A percentile compares a stretch with the other conserved stretches of the same genome.
Evolutionary conservation across 208 protist genomes (phyloP).

Genomic region (Borovskyia barvae): DNA sequence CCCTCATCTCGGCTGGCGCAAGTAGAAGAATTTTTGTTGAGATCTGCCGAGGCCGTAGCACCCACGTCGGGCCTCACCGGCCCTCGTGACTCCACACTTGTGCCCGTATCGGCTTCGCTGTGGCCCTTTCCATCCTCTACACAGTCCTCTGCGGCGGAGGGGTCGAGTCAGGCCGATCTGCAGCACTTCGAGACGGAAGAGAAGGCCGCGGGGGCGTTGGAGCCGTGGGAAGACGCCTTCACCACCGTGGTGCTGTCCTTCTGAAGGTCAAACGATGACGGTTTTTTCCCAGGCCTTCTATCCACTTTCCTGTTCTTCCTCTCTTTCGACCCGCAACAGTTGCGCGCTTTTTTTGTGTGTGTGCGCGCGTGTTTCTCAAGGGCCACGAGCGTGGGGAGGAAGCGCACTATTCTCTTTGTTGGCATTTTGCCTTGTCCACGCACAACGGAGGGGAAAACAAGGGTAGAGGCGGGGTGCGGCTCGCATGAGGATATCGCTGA

Average conservation of each 20-base stretch:
- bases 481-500: too few relatives aligned
- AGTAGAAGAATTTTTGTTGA: constrained; percentile 16
- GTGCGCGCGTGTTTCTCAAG: not conserved
- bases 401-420: not conserved
- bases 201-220: too few relatives aligned
- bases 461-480: too few relatives aligned
- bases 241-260: constrained; percentile 6
- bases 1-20: constrained; percentile 2
- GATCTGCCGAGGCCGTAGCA: not conserved
- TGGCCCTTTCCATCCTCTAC: too few relatives aligned
- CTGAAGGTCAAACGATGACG: too few relatives aligned
- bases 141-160: too few relatives aligned
- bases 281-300: not conserved
- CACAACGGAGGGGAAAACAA: not conserved
- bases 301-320: not conserved
- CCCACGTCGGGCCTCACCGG: not conserved
- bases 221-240: constrained; percentile 33
- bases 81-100: too few relatives aligned
- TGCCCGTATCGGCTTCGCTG: too few relatives aligned
- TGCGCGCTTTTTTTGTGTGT: not conserved
- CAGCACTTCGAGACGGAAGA: not conserved
- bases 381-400: too few relatives aligned
- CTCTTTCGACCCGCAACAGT: not conserved
- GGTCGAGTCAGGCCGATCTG: too few relatives aligned
- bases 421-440: not conserved